Base-by-base conservation (phyloP, 495 filamentous ascomycete genomes). In the Podospora anserina region DNA sequence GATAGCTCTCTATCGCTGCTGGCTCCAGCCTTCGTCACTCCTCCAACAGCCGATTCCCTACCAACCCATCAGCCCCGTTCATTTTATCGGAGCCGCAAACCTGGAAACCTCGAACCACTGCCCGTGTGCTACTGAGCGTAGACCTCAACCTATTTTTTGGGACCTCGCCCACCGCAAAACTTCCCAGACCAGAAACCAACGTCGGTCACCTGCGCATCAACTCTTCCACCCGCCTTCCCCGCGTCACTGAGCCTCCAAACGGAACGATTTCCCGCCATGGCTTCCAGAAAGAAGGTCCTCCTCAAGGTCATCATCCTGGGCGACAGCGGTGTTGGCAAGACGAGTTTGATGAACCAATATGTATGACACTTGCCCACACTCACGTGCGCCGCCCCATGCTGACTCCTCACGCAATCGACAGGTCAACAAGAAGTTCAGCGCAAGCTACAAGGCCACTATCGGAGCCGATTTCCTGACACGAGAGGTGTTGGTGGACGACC, bases 281-380 rank as follows among this genome's bases (percentile, higher is more conserved):
- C 93, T 77, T 93, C 92, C 74, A 88, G 92, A 80, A 99, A 96
- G 90, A 97, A 97, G 88, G 92, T 97, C 71, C 84, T 99, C 64
- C 83, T 99, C 72, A 99, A 99, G 90, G 94, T 99, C 70, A 98
- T 99, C 73, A 98, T 99, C 78, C 88, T 99, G 68, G 95, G 95
- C 71, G 95, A 98, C 78, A 97, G 93, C 80, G 95, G 95, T 77
- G 95, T 99, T 59, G 95, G 95, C 70, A 99, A 99, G 85, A 99
- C 96, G 64, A 97, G 92, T 80, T 88, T 99, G 86, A 98, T 99
- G 95, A 99, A 98, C 83, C 95, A 99, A 98, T 99, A 98, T 90
- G 95, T 98, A 88, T 44, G 70, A 39, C 66, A 16, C 84, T 68
- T 56, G 28, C 55, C 55, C 54, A 39, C 26, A n/a, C 28, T 44